Percentiles rank a stretch among this genome's conserved stretches.
Evolutionary conservation across 129 eudicot species (phyloP).

Genomic region (Artemisia annua): DNA sequence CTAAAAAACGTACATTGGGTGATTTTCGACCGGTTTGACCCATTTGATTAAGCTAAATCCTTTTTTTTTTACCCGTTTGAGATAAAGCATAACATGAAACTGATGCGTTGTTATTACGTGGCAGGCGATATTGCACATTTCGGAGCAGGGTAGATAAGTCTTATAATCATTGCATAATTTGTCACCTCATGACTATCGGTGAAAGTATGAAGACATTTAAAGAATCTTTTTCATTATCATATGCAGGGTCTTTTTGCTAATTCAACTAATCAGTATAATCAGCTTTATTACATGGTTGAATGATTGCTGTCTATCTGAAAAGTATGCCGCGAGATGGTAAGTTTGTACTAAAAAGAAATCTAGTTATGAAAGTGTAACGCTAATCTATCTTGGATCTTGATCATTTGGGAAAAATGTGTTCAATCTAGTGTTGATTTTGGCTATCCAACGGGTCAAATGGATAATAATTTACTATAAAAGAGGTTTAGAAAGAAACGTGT

Average conservation of each 20-base stretch:
- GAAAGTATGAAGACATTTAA: conserved; percentile 13
- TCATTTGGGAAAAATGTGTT: no score
- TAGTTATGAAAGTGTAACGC: neutral
- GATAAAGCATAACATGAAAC: neutral
- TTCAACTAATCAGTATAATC: conserved; percentile 76
- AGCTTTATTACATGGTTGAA: conserved; percentile 79
- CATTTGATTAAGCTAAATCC: no score
- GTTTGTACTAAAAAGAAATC: neutral
- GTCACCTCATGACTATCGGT: conserved; percentile 1
- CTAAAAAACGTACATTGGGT: neutral
- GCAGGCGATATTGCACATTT: conserved; percentile 88
- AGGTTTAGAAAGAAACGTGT: no score
- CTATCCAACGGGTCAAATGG: no score
- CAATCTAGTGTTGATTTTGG: no score
- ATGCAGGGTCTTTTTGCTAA: conserved; percentile 73
- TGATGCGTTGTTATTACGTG: conserved; percentile 19
- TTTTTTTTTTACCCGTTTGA: neutral
- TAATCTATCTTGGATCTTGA: neutral
- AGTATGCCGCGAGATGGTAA: conserved; percentile 73
- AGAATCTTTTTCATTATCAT: conserved; percentile 4
- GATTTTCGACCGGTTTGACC: neutral
- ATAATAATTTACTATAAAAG: no score
- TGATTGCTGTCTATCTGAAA: conserved; percentile 68
- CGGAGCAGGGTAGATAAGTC: conserved; percentile 71
- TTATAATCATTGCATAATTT: neutral